Conservation (phyloP, 176 grass and related monocot species). For the Carex myosuroides region DNA sequence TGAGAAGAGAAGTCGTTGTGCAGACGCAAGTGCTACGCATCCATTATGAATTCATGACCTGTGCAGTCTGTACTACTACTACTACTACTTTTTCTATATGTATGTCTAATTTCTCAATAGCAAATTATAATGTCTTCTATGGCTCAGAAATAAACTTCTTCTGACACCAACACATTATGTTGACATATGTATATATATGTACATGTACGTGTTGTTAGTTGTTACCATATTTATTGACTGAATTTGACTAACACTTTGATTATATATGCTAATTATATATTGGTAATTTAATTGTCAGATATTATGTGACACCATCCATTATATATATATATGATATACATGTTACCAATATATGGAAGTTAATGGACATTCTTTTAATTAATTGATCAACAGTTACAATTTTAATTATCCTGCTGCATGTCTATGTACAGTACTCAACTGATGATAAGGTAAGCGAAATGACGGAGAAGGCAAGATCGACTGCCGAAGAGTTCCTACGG, state of each 20-base stretch:
- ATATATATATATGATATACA: not conserved
- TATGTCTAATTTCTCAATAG: no score
- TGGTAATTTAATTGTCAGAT: not conserved
- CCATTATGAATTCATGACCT: not conserved
- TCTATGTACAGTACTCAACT: slow-evolving; percentile 27
- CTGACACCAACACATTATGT: no score
- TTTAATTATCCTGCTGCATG: not conserved
- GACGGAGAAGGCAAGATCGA: slow-evolving; percentile 56
- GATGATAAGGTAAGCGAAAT: slow-evolving; percentile 40
- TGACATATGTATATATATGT: no score
- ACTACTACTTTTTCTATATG: no score
- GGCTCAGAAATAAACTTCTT: not conserved
- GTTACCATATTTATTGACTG: no score
- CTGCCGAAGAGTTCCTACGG: slow-evolving; percentile 71
- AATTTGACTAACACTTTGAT: not conserved
- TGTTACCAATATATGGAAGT: not conserved
- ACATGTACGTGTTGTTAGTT: no score
- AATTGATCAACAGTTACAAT: not conserved
- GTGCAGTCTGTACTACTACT: no score
- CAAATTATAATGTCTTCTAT: not conserved
- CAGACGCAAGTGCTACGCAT: not conserved
- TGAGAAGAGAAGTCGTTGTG: not conserved
- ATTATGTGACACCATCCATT: not conserved
- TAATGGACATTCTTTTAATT: not conserved
- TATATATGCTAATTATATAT: not conserved